Evolutionary conservation across 345 rosid species (phyloP), one percentile per base, ranked within the genome.

Genomic region (Acer negundo): DNA sequence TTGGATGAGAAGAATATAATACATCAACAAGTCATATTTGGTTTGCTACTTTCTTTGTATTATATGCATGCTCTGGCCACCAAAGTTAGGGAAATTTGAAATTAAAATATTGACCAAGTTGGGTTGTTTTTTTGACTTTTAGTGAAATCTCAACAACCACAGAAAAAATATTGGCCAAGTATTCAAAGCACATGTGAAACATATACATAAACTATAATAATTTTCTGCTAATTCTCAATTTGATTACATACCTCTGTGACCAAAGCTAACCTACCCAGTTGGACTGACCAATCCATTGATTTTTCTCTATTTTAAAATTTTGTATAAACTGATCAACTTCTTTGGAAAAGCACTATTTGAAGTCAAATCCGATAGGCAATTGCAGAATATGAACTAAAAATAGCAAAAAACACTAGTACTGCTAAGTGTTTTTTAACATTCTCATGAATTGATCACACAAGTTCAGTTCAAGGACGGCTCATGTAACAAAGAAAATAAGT

Each of bases 21-120:
- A 23, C 2, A 0, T n/a, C n/a, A n/a, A n/a, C n/a, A 44, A 38
- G 83, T 77, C 80, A 1, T 69, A 38, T 63, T 63, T 65, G 79
- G 77, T n/a, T 53, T 74, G 78, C 70, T 31, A 9, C 64, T 7
- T 13, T 15, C 53, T 19, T 28, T 67, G 44, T 68, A 20, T 65
- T n/a, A 59, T 13, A 64, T 13, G 67, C 6, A 24, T 24, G 9
- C 17, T 62, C 40, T 62, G 40, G 19, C 11, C 35, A 10, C 7
- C 65, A 61, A 35, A 0, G 38, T 35, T 5, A 4, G 38, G 38
- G 38, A 4, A 31, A 35, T 7, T 19, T 56, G 2, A 7, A 10
- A 20, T n/a, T 0, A 56, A 17, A n/a, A 56, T 56, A 6, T n/a
- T 19, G 23, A 56, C 62, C 23, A 7, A 42, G 46, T 19, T 59